Evolutionary conservation across 2,329 filamentous ascomycete genomes (phyloP), one percentile per base, ranked within the genome.

Genomic region (Fusarium incarnatum): DNA sequence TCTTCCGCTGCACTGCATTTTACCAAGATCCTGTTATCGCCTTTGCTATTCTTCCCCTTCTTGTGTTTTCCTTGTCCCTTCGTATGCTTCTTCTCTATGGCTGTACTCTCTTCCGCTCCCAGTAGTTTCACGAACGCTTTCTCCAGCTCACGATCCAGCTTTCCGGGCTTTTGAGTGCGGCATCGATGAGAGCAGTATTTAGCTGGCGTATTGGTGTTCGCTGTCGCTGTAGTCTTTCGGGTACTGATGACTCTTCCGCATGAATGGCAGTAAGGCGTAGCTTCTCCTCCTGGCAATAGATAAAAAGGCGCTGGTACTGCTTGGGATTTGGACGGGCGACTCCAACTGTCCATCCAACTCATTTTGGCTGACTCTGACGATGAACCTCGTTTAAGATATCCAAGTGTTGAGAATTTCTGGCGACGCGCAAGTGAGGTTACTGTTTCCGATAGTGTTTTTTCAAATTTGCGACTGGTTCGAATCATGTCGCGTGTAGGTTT

Each of bases 101-200:
- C 1, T 10, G 6, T 8, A 6, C 49, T 40, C 12, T 64, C 50
- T 10, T 67, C 58, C 5, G 59, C 64, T 2, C 9, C 61, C 8
- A 84, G 64, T 22, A 82, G 73, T 11, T 69, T 70, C 2, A 83
- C 80, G 56, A 89, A 87, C 0, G 80, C 80, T 10, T 75, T 77
- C 75, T 89, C 87, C 45, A 89, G 87, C 59, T 83, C 82, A 4
- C 81, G 80, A 70, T 89, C 87, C 16, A 83, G 64, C 10, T 79
- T 79, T 0, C 83, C 80, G 0, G 84, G 85, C 71, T 88, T 89
- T 40, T 81, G 81, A 34, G 80, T 81, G 22, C 86, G 81, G 68
- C 87, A 90, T 40, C 84, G 79, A 47, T 83, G 79, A 0, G 87
- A 89, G 78, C 88, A 89, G 79, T 88, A 90, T 66, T 87, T 88